These are phyloP conservation scores for Gossypium thurberi DNA, from an alignment of 345 rosid species.

Conservation along the genomic window DNA sequence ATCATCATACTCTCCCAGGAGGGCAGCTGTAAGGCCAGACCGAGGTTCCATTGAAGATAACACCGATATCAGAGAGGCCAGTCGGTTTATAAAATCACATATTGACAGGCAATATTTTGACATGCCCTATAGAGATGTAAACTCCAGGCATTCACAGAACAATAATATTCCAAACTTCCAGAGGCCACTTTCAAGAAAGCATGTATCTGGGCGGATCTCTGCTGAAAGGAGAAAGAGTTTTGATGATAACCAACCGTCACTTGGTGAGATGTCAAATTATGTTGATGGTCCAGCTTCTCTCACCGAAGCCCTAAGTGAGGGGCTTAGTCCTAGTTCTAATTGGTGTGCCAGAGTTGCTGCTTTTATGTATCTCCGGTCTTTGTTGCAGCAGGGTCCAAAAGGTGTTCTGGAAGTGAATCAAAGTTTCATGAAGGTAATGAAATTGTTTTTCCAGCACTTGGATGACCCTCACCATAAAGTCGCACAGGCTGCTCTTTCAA, in stretches of 20 bases:
- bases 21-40: constrained; percentile 66
- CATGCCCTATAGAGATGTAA: constrained; percentile 47
- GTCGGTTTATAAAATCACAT: constrained; percentile 47
- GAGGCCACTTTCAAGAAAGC: constrained; percentile 87
- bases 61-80: constrained; percentile 56
- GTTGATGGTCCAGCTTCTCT: constrained; percentile 86
- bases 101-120: constrained; percentile 73
- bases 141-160: constrained; percentile 61
- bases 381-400: constrained; percentile 88
- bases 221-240: constrained; percentile 88
- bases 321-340: constrained; percentile 85
- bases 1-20: constrained; percentile 61
- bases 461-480: constrained; percentile 99
- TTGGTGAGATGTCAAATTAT: constrained; percentile 74
- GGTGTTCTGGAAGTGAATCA: constrained; percentile 93
- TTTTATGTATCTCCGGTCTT: constrained; percentile 72
- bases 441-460: constrained; percentile 91
- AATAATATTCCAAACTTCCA: constrained; percentile 90
- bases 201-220: constrained; percentile 70
- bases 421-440: constrained; percentile 96
- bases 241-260: constrained; percentile 74
- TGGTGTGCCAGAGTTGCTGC: constrained; percentile 98
- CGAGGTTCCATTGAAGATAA: constrained; percentile 62
- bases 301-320: constrained; percentile 80
- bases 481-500: constrained; percentile 97